phyloP scores from a whole-genome alignment of 352 stramenopile species.

The Phytophthora kernoviae region DNA sequence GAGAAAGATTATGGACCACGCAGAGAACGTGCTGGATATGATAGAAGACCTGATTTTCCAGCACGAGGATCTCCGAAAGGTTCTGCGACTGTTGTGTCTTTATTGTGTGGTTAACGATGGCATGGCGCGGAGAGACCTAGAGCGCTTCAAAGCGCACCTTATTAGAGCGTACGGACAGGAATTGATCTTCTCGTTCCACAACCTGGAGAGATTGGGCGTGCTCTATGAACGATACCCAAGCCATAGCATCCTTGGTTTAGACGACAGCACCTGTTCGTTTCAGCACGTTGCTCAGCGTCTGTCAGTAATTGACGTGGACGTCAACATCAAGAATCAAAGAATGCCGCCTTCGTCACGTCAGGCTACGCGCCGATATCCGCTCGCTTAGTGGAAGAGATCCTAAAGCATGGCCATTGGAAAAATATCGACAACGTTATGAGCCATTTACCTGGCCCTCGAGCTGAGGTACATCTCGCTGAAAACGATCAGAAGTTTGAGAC shows the following conservation, averaged over 20 bases:
- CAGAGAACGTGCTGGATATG: conserved; percentile 35
- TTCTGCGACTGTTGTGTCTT: conserved; percentile 70
- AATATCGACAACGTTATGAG: conserved; percentile 54
- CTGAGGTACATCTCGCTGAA: conserved; percentile 48
- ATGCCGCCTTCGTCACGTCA: conserved; percentile 69
- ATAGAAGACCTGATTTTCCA: conserved; percentile 71
- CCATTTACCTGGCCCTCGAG: conserved; percentile 52
- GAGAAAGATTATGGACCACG: conserved; percentile 65
- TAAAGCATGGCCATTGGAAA: conserved; percentile 56
- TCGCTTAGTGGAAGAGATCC: conserved; percentile 68
- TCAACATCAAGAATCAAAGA: conserved; percentile 58
- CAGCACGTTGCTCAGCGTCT: conserved; percentile 35
- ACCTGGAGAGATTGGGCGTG: conserved; percentile 56
- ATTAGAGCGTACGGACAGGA: conserved; percentile 78
- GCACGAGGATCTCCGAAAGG: conserved; percentile 52
- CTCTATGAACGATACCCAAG: conserved; percentile 35
- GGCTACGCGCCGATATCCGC: conserved; percentile 76
- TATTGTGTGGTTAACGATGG: conserved; percentile 62
- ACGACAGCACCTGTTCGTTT: conserved; percentile 29
- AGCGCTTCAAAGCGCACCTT: conserved; percentile 59
- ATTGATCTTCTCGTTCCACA: conserved; percentile 72
- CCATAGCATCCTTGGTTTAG: conserved; percentile 5
- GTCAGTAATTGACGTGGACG: conserved; percentile 57
- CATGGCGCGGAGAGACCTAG: conserved; percentile 35
- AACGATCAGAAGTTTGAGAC: conserved; percentile 11